These are phyloP conservation scores for Discostella stelligeroides DNA, from an alignment of 108 stramenopile species.

Conservation along the genomic window DNA sequence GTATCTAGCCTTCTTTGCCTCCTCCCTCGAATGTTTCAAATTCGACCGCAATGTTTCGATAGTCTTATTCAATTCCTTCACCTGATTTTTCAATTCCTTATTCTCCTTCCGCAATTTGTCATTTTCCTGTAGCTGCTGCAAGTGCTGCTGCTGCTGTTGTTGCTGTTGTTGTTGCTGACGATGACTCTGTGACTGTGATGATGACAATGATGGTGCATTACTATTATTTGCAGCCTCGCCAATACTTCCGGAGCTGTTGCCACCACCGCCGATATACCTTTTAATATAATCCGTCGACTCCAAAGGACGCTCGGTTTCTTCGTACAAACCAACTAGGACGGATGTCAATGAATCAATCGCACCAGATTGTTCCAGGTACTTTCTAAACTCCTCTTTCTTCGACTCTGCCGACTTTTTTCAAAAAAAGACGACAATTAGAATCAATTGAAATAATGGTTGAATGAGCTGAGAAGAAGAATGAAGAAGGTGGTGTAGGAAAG, in stretches of 20 bases:
- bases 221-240: neutral
- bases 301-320: conserved; percentile 16
- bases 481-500: too few species aligned
- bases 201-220: too few species aligned
- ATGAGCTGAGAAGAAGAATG: too few species aligned
- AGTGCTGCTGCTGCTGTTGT: neutral
- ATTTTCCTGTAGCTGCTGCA: conserved; percentile 15
- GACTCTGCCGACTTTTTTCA: conserved; percentile 44
- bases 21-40: conserved; percentile 37
- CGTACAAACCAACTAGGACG: conserved; percentile 29
- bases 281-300: conserved; percentile 35
- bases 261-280: conserved; percentile 12
- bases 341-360: conserved; percentile 88
- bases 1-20: neutral
- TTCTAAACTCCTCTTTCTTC: conserved; percentile 97
- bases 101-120: conserved; percentile 53
- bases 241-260: neutral
- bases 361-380: conserved; percentile 94
- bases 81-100: conserved; percentile 56
- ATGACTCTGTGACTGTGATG: neutral
- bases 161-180: neutral
- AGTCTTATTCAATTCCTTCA: conserved; percentile 43
- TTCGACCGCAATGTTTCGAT: conserved; percentile 33
- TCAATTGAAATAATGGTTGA: too few species aligned
- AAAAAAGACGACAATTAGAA: too few species aligned